Evolutionary conservation across 176 grass and related monocot genomes (phyloP).

Genomic region (Eragrostis nindensis): DNA sequence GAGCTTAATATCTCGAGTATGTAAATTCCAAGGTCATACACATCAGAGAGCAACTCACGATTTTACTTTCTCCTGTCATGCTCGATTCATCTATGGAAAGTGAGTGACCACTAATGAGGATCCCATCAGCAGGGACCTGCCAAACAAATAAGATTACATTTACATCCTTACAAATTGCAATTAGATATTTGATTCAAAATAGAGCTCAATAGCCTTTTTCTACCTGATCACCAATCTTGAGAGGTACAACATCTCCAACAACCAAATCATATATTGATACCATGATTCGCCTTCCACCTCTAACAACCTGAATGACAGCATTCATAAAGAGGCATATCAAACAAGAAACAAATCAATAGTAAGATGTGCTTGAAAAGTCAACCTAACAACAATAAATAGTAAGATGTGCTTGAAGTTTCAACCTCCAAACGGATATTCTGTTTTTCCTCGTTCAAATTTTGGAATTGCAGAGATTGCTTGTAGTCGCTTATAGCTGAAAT

Average conservation of each 20-base stretch:
- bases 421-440: slow-evolving; percentile 94
- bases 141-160: slow-evolving; percentile 43
- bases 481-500: slow-evolving; percentile 81
- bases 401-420: slow-evolving; percentile 5
- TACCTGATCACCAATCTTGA: slow-evolving; percentile 99
- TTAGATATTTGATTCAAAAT: slow-evolving; percentile 29
- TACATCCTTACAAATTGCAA: neutral
- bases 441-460: slow-evolving; percentile 96
- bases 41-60: slow-evolving; percentile 57
- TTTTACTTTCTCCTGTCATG: slow-evolving; percentile 98
- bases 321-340: neutral
- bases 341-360: neutral
- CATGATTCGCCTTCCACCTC: slow-evolving; percentile 77
- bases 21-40: slow-evolving; percentile 10
- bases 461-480: slow-evolving; percentile 90
- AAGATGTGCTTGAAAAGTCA: slow-evolving; percentile 3
- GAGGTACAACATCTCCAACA: slow-evolving; percentile 83
- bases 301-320: slow-evolving; percentile 66
- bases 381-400: slow-evolving; percentile 43
- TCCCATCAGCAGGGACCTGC: slow-evolving; percentile 90
- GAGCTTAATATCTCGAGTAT: slow-evolving; percentile 19
- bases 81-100: slow-evolving; percentile 97
- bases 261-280: slow-evolving; percentile 91
- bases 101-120: slow-evolving; percentile 89
- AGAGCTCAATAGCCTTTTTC: slow-evolving; percentile 1